Evolutionary conservation across 2,329 filamentous ascomycete species (phyloP).

Genomic region (Aspergillus alliaceus): DNA sequence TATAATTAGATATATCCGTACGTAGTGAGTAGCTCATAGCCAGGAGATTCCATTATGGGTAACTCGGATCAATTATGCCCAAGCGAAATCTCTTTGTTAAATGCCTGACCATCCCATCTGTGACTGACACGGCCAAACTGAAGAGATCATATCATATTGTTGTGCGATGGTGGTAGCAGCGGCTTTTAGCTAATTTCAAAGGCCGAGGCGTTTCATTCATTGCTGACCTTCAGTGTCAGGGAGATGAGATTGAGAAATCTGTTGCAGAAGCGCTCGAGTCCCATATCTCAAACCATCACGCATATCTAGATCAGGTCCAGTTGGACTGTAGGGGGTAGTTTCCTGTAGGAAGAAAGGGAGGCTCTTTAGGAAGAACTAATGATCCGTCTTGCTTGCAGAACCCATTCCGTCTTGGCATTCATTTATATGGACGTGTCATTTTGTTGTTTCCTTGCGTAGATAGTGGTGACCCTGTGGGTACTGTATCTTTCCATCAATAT

Average conservation of each 20-base stretch:
- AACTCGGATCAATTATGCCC: neutral
- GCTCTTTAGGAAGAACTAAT: conserved; percentile 10
- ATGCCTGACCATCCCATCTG: neutral
- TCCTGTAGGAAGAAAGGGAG: conserved; percentile 4
- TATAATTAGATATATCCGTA: neutral
- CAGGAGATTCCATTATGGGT: neutral
- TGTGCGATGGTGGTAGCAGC: neutral
- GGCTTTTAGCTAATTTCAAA: too few relatives aligned
- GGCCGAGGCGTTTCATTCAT: too few relatives aligned
- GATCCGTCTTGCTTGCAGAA: conserved; percentile 4
- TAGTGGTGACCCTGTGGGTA: neutral
- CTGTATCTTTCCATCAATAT: neutral
- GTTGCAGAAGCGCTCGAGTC: neutral
- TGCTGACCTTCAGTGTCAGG: too few relatives aligned
- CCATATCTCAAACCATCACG: neutral
- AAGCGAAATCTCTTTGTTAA: neutral
- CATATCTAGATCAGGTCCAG: neutral
- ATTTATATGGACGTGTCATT: neutral
- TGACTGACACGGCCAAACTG: neutral
- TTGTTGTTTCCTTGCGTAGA: neutral
- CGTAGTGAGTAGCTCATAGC: too few relatives aligned
- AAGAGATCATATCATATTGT: neutral
- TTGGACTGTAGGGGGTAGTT: too few relatives aligned
- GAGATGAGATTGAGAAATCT: neutral
- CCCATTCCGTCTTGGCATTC: neutral